Evolutionary conservation across 2,329 filamentous ascomycete genomes (phyloP).

Genomic region (Mycosphaerelloides madeirae): DNA sequence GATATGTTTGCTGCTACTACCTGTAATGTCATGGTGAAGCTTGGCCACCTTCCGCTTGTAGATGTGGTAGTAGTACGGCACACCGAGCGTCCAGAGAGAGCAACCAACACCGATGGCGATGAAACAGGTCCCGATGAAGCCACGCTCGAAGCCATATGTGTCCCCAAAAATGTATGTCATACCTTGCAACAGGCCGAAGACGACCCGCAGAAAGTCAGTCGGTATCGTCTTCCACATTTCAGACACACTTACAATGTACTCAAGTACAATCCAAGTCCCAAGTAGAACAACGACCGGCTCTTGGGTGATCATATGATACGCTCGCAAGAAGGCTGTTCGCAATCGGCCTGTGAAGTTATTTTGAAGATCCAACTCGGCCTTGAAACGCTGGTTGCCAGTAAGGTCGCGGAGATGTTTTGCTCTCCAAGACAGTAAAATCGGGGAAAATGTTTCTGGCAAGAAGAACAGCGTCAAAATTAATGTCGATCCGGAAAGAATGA

Average conservation of each 20-base stretch:
- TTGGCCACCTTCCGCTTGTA: conserved; percentile 21
- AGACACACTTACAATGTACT: conserved; percentile 45
- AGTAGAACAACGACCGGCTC: conserved; percentile 46
- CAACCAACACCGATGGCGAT: conserved; percentile 38
- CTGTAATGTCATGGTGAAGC: conserved; percentile 18
- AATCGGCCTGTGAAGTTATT: conserved; percentile 15
- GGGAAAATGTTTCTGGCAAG: conserved; percentile 47
- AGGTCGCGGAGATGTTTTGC: conserved; percentile 25
- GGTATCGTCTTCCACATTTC: no score
- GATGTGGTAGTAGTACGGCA: conserved; percentile 14
- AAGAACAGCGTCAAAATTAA: conserved; percentile 34
- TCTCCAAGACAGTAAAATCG: conserved; percentile 32
- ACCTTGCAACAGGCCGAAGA: conserved; percentile 52
- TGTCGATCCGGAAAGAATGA: conserved; percentile 21
- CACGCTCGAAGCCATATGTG: conserved; percentile 39
- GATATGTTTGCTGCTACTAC: conserved; percentile 1
- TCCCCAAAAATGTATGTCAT: conserved; percentile 46
- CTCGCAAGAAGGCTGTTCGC: conserved; percentile 14
- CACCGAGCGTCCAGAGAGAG: conserved; percentile 1
- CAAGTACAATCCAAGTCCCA: conserved; percentile 47
- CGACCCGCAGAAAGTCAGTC: no score
- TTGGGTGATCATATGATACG: conserved; percentile 21
- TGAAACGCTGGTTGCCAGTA: conserved; percentile 21
- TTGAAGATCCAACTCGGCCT: conserved; percentile 19
- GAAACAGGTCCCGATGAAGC: conserved; percentile 43